Evolutionary conservation across 139 green algal species (phyloP).

Genomic region (Chlamydomonas asymmetrica): DNA sequence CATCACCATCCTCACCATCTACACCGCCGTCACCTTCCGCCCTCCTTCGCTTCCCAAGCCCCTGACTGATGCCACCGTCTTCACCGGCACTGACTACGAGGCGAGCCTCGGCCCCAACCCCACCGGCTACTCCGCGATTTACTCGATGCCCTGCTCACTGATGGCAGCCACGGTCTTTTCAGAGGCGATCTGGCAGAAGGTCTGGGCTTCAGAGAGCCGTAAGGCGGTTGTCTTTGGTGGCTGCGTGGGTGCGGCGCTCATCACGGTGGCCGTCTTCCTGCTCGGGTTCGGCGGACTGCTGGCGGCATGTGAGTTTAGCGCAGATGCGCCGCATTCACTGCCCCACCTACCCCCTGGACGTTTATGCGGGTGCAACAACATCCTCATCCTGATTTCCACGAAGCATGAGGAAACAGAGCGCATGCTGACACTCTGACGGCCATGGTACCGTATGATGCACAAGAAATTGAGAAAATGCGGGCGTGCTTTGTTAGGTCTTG

Average conservation of each 20-base stretch:
- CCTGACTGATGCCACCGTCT: too few relatives aligned
- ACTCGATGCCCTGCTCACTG: slow-evolving; percentile 70
- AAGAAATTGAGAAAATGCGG: too few relatives aligned
- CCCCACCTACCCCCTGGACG: too few relatives aligned
- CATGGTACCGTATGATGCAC: too few relatives aligned
- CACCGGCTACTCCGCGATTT: slow-evolving; percentile 44
- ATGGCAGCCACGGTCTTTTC: slow-evolving; percentile 75
- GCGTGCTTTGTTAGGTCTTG: too few relatives aligned
- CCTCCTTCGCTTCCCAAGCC: slow-evolving; percentile 47
- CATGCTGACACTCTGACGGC: too few relatives aligned
- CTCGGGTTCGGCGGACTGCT: slow-evolving; percentile 77
- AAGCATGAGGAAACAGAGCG: too few relatives aligned
- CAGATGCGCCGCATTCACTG: too few relatives aligned
- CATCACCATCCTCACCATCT: slow-evolving; percentile 64
- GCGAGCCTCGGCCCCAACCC: background rate
- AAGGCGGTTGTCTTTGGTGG: slow-evolving; percentile 39
- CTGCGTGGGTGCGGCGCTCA: slow-evolving; percentile 21
- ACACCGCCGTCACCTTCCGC: slow-evolving; percentile 65
- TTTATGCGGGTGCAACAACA: too few relatives aligned
- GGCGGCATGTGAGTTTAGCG: too few relatives aligned
- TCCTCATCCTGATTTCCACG: too few relatives aligned
- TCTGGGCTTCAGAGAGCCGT: slow-evolving; percentile 51
- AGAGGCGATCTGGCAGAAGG: slow-evolving; percentile 80
- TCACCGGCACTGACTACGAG: slow-evolving; percentile 23
- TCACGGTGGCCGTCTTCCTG: slow-evolving; percentile 56